These are phyloP conservation scores for Ogataea wickerhamii DNA, from an alignment of 805 yeast species.

Conservation along the genomic window DNA sequence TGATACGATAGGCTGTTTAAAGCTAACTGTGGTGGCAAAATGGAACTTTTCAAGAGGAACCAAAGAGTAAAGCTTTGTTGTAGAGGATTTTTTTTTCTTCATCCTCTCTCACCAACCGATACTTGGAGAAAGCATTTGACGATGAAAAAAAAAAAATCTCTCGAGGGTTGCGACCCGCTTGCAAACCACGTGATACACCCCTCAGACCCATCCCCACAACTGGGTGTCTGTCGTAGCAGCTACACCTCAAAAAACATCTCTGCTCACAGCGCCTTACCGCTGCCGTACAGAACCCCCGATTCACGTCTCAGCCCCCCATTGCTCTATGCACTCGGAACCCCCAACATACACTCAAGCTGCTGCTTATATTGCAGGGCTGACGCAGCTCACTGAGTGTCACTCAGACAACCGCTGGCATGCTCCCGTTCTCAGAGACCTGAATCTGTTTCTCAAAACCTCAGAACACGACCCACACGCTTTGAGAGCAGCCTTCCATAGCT, in stretches of 20 bases:
- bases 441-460: slow-evolving; percentile 9
- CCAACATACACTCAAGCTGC: slow-evolving; percentile 1
- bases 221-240: no score
- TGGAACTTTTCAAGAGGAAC: background rate
- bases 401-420: slow-evolving; percentile 2
- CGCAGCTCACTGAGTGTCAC: slow-evolving; percentile 6
- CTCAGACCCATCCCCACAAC: no score
- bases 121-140: background rate
- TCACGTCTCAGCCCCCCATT: no score
- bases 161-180: no score
- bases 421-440: slow-evolving; percentile 6
- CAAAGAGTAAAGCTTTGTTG: background rate
- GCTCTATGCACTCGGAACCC: no score
- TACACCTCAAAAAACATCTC: no score
- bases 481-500: slow-evolving; percentile 10
- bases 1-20: slow-evolving; percentile 84
- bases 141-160: no score
- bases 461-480: slow-evolving; percentile 13
- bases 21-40: slow-evolving; percentile 39
- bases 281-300: no score
- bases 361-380: slow-evolving; percentile 9
- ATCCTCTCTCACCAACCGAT: no score
- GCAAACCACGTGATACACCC: no score
- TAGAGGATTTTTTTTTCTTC: background rate
- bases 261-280: no score